These are phyloP conservation scores for Hygrocybe punicea DNA, from an alignment of 768 basidiomycete species.

Conservation along the genomic window DNA sequence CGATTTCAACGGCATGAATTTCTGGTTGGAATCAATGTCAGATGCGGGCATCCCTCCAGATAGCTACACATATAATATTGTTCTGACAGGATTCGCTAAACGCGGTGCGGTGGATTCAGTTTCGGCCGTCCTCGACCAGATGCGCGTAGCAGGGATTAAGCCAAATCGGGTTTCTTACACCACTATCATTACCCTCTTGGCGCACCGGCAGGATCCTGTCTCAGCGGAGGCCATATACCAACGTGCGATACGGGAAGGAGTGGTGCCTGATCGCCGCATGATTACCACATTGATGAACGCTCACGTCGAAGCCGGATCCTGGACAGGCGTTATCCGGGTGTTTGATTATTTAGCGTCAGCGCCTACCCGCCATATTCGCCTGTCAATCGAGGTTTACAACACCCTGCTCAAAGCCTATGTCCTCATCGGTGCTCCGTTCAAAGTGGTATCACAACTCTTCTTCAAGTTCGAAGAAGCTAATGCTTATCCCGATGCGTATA, in stretches of 20 bases:
- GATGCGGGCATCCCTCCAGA: constrained; percentile 52
- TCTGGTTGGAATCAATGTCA: constrained; percentile 54
- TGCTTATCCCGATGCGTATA: constrained; percentile 55
- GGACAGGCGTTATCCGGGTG: constrained; percentile 66
- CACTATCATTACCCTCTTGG: constrained; percentile 62
- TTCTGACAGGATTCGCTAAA: constrained; percentile 55
- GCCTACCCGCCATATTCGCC: constrained; percentile 33
- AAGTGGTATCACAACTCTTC: constrained; percentile 60
- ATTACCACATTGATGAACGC: constrained; percentile 75
- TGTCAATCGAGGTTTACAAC: constrained; percentile 66
- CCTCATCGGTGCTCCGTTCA: constrained; percentile 73
- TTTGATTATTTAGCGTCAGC: constrained; percentile 58
- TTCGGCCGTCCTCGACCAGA: constrained; percentile 51
- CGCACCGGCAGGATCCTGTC: constrained; percentile 54
- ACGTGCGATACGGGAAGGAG: constrained; percentile 57
- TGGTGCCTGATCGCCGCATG: constrained; percentile 64
- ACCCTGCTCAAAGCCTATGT: constrained; percentile 82
- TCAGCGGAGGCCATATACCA: constrained; percentile 67
- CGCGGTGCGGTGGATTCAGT: constrained; percentile 55
- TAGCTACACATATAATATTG: constrained; percentile 52
- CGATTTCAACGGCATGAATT: constrained; percentile 46
- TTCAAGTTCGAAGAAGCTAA: constrained; percentile 47
- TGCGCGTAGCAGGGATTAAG: constrained; percentile 49
- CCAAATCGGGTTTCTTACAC: constrained; percentile 61
- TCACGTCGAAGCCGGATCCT: constrained; percentile 75